Conservation (phyloP, 1,284 basidiomycete genomes). For the Ustilago shanxiensis region DNA sequence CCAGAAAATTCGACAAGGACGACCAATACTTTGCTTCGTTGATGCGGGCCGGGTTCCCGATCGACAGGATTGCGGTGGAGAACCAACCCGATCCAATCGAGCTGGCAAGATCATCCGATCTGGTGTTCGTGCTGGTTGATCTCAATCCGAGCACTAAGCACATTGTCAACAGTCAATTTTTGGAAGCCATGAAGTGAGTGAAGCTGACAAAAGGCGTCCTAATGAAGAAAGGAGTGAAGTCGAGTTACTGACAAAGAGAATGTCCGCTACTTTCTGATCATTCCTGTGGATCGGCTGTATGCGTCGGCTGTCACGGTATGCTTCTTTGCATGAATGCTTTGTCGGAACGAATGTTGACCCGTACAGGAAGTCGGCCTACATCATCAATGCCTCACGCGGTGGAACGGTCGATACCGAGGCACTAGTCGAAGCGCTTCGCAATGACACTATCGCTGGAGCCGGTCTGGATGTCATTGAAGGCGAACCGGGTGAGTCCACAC, state of each 20-base stretch:
- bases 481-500: constrained; percentile 76
- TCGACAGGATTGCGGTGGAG: constrained; percentile 33
- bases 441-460: constrained; percentile 87
- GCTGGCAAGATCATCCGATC: constrained; percentile 48
- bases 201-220: neutral
- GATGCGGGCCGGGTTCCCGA: constrained; percentile 27
- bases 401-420: constrained; percentile 85
- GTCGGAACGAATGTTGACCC: neutral
- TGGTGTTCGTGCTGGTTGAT: constrained; percentile 78
- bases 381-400: constrained; percentile 70
- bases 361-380: constrained; percentile 44
- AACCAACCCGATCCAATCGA: constrained; percentile 51
- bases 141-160: constrained; percentile 81
- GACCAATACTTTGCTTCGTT: constrained; percentile 45
- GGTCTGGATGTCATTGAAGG: constrained; percentile 94
- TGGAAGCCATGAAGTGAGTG: constrained; percentile 84
- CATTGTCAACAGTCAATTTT: constrained; percentile 79
- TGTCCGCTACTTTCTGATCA: neutral
- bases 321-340: neutral
- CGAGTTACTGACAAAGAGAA: constrained; percentile 15
- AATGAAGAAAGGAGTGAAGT: neutral
- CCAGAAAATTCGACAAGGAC: constrained; percentile 44
- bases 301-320: constrained; percentile 2
- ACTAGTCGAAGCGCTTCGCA: constrained; percentile 81
- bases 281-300: neutral